Percentiles rank a stretch among this genome's conserved stretches.
Conservation (phyloP, 768 basidiomycete genomes). For the Gloeophyllum trabeum region DNA sequence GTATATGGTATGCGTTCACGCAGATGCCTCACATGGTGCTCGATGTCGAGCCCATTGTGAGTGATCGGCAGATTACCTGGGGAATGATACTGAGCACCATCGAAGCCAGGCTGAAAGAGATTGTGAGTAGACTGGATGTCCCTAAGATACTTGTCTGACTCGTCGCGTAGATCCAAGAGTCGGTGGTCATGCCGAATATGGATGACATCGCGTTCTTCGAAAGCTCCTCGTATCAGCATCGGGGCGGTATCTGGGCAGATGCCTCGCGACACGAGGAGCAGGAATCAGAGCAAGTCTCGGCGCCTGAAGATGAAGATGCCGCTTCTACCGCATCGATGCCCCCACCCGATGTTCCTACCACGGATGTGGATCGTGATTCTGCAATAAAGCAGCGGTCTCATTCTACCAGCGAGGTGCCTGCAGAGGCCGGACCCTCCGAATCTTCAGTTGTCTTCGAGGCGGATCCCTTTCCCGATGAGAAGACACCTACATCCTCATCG, state of each 20-base stretch:
- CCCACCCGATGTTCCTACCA: slow-evolving; percentile 12
- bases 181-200: slow-evolving; percentile 94
- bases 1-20: slow-evolving; percentile 95
- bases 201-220: slow-evolving; percentile 97
- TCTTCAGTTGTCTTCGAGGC: too few species aligned
- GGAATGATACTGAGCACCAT: slow-evolving; percentile 84
- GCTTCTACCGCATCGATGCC: slow-evolving; percentile 25
- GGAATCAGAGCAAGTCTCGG: slow-evolving; percentile 6
- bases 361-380: slow-evolving; percentile 11
- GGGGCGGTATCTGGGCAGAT: slow-evolving; percentile 88
- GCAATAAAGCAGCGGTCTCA: too few species aligned
- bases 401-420: neutral
- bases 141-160: slow-evolving; percentile 1
- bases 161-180: slow-evolving; percentile 69
- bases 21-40: slow-evolving; percentile 80
- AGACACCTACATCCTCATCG: too few species aligned
- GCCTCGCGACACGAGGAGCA: slow-evolving; percentile 37
- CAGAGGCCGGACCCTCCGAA: too few species aligned
- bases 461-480: too few species aligned
- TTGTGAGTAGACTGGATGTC: slow-evolving; percentile 35
- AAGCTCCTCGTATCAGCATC: slow-evolving; percentile 44
- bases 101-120: slow-evolving; percentile 79
- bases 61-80: slow-evolving; percentile 91
- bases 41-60: slow-evolving; percentile 88
- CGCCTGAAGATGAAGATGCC: slow-evolving; percentile 6